Evolutionary conservation across 768 basidiomycete genomes (phyloP).

Genomic region (Leccinum subgranulosum): DNA sequence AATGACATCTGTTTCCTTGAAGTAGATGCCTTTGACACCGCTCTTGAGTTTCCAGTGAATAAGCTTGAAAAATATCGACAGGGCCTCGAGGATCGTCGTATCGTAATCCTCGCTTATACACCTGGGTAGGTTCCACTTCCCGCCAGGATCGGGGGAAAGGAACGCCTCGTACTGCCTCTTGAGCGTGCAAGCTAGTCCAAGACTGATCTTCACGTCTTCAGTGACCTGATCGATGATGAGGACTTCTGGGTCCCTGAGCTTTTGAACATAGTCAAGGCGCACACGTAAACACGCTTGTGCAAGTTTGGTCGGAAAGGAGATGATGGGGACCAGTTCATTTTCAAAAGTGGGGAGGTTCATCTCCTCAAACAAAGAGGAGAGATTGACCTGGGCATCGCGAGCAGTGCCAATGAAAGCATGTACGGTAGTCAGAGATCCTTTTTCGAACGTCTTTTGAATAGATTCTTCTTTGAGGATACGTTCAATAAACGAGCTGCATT

Average conservation of each 20-base stretch:
- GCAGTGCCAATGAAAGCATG: slow-evolving; percentile 82
- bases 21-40: slow-evolving; percentile 86
- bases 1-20: slow-evolving; percentile 97
- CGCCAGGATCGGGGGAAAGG: slow-evolving; percentile 77
- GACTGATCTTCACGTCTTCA: slow-evolving; percentile 86
- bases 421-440: slow-evolving; percentile 82
- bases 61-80: slow-evolving; percentile 88
- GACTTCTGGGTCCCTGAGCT: slow-evolving; percentile 82
- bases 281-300: slow-evolving; percentile 89
- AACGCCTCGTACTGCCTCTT: slow-evolving; percentile 95
- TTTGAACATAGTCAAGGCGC: slow-evolving; percentile 84
- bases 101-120: slow-evolving; percentile 93
- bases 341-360: slow-evolving; percentile 94
- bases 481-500: slow-evolving; percentile 88
- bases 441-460: slow-evolving; percentile 93
- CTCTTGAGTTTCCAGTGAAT: slow-evolving; percentile 96
- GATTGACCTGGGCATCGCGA: slow-evolving; percentile 81
- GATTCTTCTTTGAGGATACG: slow-evolving; percentile 93
- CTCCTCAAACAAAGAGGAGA: slow-evolving; percentile 69
- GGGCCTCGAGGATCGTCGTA: slow-evolving; percentile 78
- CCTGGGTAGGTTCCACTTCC: slow-evolving; percentile 84
- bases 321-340: slow-evolving; percentile 82
- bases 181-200: slow-evolving; percentile 91
- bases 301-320: slow-evolving; percentile 94
- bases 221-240: slow-evolving; percentile 93